Evolutionary conservation across 371 early-diverging fungal genomes (phyloP).

Genomic region (Cokeromyces recurvatus): DNA sequence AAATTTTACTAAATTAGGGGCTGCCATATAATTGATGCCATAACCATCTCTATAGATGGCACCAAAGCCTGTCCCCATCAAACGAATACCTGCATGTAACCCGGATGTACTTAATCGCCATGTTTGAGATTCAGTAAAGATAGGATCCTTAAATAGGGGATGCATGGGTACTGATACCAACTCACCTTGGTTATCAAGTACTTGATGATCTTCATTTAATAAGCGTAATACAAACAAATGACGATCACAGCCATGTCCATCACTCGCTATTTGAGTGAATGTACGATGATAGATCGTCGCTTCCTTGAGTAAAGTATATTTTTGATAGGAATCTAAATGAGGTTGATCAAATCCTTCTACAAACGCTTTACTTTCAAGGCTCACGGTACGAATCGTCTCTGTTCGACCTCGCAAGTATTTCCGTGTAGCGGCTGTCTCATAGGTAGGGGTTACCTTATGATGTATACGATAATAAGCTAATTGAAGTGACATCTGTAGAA

Average conservation of each 20-base stretch:
- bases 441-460: slow-evolving; percentile 59
- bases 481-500: slow-evolving; percentile 84
- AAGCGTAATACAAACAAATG: slow-evolving; percentile 79
- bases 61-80: slow-evolving; percentile 81
- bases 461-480: slow-evolving; percentile 76
- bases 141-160: slow-evolving; percentile 73
- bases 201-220: slow-evolving; percentile 31
- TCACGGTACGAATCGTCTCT: slow-evolving; percentile 78
- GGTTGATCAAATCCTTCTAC: slow-evolving; percentile 54
- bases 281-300: slow-evolving; percentile 66
- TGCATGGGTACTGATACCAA: slow-evolving; percentile 35
- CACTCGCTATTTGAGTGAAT: slow-evolving; percentile 60
- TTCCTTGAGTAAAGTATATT: slow-evolving; percentile 50
- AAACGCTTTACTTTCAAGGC: slow-evolving; percentile 59
- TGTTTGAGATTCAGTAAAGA: slow-evolving; percentile 53
- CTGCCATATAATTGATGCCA: slow-evolving; percentile 86
- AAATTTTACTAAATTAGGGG: slow-evolving; percentile 63
- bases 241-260: slow-evolving; percentile 80
- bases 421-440: slow-evolving; percentile 83
- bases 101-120: slow-evolving; percentile 80
- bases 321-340: slow-evolving; percentile 10
- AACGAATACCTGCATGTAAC: slow-evolving; percentile 64
- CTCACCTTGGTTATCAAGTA: slow-evolving; percentile 13
- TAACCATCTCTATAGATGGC: slow-evolving; percentile 75
- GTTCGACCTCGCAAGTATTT: slow-evolving; percentile 80